Evolutionary conservation across 768 basidiomycete genomes (phyloP).

Genomic region (Tephrocybe sp.): DNA sequence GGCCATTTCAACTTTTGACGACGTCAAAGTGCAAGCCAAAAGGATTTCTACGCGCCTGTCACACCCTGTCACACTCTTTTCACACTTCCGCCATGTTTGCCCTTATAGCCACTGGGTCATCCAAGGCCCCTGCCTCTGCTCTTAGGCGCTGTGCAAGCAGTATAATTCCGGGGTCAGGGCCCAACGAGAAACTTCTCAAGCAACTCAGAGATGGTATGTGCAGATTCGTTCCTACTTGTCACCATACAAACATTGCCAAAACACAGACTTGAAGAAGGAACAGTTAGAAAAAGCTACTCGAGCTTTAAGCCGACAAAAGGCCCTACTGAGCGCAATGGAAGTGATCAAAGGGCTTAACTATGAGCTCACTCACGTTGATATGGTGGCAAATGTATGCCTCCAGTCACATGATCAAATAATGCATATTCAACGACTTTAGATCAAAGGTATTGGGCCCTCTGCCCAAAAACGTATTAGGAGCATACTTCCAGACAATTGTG

Average conservation of each 20-base stretch:
- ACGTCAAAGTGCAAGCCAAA: background rate
- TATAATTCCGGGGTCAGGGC: background rate
- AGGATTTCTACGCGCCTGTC: background rate
- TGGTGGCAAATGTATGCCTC: constrained; percentile 1
- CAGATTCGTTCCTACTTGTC: background rate
- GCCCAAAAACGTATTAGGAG: constrained; percentile 40
- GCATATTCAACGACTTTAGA: too few relatives aligned
- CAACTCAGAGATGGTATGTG: background rate
- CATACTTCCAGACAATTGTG: constrained; percentile 25
- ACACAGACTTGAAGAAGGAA: constrained; percentile 2
- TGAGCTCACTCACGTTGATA: constrained; percentile 2
- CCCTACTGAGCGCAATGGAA: constrained; percentile 2
- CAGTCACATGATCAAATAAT: too few relatives aligned
- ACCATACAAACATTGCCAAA: too few relatives aligned
- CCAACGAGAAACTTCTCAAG: background rate
- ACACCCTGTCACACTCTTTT: background rate
- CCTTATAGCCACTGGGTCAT: background rate
- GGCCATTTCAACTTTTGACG: background rate
- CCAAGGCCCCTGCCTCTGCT: background rate
- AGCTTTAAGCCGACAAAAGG: background rate
- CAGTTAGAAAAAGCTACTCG: background rate
- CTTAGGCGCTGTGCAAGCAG: background rate
- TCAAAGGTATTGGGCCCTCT: constrained; percentile 31
- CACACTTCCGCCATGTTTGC: background rate
- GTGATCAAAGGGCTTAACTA: constrained; percentile 5